phyloP scores from a whole-genome alignment of 202 grass and related monocot genomes.

The Carex sylvatica region DNA sequence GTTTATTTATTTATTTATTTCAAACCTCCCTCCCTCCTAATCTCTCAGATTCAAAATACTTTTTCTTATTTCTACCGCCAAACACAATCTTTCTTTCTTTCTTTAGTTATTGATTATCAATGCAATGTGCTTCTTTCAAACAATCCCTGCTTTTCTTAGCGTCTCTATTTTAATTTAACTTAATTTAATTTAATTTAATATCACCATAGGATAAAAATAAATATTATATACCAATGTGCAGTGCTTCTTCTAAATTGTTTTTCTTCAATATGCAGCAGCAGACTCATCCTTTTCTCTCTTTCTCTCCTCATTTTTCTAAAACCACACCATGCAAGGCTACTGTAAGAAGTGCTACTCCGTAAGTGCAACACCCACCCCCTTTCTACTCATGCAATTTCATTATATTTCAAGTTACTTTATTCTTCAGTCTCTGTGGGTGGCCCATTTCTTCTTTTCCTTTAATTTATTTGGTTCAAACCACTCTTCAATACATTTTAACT shows the following conservation, averaged over 20 bases:
- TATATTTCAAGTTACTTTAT: not conserved
- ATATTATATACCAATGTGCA: not conserved
- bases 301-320: constrained; percentile 20
- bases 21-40: not conserved
- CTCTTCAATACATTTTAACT: constrained; percentile 3
- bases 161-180: constrained; percentile 14
- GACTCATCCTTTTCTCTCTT: constrained; percentile 7
- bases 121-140: too few species aligned
- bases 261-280: constrained; percentile 23
- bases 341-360: constrained; percentile 41
- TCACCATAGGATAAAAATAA: not conserved
- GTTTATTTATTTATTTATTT: too few species aligned
- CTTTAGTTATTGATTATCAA: not conserved
- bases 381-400: not conserved
- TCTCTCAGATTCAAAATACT: not conserved
- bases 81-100: not conserved
- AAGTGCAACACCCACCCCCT: constrained; percentile 1
- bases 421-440: not conserved
- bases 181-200: constrained; percentile 27
- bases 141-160: not conserved
- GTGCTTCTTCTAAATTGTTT: not conserved
- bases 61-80: not conserved
- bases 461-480: not conserved
- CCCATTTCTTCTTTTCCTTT: constrained; percentile 6
- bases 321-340: constrained; percentile 33